Evolutionary conservation across 2,329 filamentous ascomycete species (phyloP).

Genomic region (Trichoderma aggressivum): DNA sequence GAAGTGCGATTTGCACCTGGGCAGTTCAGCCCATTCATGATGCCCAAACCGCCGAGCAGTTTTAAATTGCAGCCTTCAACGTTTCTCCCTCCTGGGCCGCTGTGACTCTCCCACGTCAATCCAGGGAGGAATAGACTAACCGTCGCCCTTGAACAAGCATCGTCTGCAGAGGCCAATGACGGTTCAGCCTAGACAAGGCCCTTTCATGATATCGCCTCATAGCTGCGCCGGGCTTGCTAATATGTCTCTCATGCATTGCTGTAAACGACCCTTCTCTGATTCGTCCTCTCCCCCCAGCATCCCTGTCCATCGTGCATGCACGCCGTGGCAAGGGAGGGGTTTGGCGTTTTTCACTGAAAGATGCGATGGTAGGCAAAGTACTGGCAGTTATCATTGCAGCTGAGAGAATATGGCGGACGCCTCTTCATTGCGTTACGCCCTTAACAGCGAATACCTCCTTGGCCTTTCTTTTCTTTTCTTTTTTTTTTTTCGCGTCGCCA

Average conservation of each 20-base stretch:
- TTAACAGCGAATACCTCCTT: neutral
- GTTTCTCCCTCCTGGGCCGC: neutral
- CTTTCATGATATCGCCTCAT: neutral
- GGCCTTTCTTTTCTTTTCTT: neutral
- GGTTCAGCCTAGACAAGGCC: neutral
- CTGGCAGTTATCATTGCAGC: neutral
- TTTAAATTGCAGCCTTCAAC: too few relatives aligned
- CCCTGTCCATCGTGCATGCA: neutral
- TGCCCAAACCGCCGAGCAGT: neutral
- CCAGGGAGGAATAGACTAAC: neutral
- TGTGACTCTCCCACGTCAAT: neutral
- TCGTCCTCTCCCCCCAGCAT: neutral
- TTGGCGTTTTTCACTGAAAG: neutral
- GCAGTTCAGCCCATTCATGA: neutral
- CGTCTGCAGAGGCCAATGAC: neutral
- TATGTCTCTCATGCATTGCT: neutral
- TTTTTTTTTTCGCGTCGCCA: neutral
- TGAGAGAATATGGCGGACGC: neutral
- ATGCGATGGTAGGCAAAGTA: neutral
- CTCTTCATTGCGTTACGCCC: neutral
- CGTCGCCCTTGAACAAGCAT: neutral
- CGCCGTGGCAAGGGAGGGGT: constrained; percentile 1
- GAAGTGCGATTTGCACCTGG: neutral
- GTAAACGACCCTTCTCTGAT: neutral
- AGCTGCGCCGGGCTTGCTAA: neutral